Base-by-base conservation (phyloP, 176 grass and related monocot species). In the Olyra latifolia region DNA sequence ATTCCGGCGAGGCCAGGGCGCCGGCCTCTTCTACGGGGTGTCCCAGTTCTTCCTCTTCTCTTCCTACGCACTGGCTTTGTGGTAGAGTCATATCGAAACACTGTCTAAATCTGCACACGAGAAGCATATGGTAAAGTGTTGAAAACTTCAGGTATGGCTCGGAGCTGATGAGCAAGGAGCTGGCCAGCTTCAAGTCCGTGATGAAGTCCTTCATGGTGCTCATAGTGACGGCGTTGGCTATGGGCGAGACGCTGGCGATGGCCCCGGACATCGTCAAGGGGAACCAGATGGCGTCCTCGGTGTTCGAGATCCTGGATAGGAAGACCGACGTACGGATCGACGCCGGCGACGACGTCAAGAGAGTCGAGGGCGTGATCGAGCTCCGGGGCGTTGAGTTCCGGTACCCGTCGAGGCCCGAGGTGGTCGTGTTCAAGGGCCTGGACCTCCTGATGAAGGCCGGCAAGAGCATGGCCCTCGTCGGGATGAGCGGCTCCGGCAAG, bases 171-270 rank as follows among this genome's bases (percentile, higher is more conserved):
- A 81, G 92, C 57, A 91, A 85, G 83, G 96, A 86, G 74, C 68
- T 94, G 52, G 90, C 90, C 28, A 93, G 66, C 71, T 98, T 98
- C 82, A 93, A 93, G 82, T 91, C 96, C 2, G 86, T 98, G 45
- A 98, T 95, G 88, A 98, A 95, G 81, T 95, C 92, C 25, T 95
- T 98, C 90, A 93, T 98, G 88, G 95, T 98, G 72, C 90, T 98
- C 24, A 98, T 98, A 52, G 90, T 98, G 40, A 91, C 96, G 2
- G 96, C 96, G 22, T 52, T 95, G 35, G 96, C 92, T 28, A 93
- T 95, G 90, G 96, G 96, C 11, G 92, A 95, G 72, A 93, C 90
- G 0, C 81, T 98, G 41, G 96, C 92, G 6, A 83, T 95, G 69
- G 88, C 96, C 2, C 96, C 96, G 9, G 96, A 98, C 66, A 94